A percentile compares a stretch with the other conserved stretches of the same genome.
Conservation (phyloP, 179 eudicot genomes). For the Silene coronaria region DNA sequence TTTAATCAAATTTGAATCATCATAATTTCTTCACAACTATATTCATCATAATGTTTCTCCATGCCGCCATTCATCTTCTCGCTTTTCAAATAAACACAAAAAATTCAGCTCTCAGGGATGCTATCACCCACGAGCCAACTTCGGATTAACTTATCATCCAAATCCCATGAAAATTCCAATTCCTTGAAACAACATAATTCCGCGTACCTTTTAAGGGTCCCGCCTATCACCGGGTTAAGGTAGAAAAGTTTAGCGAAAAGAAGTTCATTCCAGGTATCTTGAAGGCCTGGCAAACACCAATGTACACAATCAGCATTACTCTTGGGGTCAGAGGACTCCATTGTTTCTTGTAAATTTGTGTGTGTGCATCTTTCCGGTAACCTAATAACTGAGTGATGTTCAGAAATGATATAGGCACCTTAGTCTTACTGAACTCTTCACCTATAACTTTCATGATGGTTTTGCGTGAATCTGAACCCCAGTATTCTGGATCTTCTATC, state of each 20-base stretch:
- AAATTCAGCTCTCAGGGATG: not conserved
- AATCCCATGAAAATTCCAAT: too few relatives aligned
- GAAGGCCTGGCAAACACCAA: slow-evolving; percentile 86
- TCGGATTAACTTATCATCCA: not conserved
- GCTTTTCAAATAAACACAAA: not conserved
- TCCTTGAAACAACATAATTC: too few relatives aligned
- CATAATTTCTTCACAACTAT: slow-evolving; percentile 10
- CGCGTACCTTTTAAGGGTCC: too few relatives aligned
- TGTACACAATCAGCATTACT: slow-evolving; percentile 86
- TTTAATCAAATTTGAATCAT: slow-evolving; percentile 12
- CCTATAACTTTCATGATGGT: slow-evolving; percentile 61
- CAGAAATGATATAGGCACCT: slow-evolving; percentile 56
- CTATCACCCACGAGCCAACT: slow-evolving; percentile 12
- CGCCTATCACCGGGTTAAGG: slow-evolving; percentile 30
- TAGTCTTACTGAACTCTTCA: slow-evolving; percentile 47
- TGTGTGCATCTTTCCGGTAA: slow-evolving; percentile 75
- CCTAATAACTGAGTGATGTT: slow-evolving; percentile 74
- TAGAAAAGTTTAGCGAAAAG: slow-evolving; percentile 69
- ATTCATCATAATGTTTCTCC: slow-evolving; percentile 2
- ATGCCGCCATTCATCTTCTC: slow-evolving; percentile 5
- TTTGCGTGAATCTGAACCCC: slow-evolving; percentile 64
- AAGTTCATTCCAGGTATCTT: slow-evolving; percentile 87
- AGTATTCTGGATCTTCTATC: slow-evolving; percentile 60
- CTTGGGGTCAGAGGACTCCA: slow-evolving; percentile 56
- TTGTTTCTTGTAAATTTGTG: slow-evolving; percentile 81